phyloP scores from a whole-genome alignment of 2,329 filamentous ascomycete species.

The Ophiosphaerella narmari region DNA sequence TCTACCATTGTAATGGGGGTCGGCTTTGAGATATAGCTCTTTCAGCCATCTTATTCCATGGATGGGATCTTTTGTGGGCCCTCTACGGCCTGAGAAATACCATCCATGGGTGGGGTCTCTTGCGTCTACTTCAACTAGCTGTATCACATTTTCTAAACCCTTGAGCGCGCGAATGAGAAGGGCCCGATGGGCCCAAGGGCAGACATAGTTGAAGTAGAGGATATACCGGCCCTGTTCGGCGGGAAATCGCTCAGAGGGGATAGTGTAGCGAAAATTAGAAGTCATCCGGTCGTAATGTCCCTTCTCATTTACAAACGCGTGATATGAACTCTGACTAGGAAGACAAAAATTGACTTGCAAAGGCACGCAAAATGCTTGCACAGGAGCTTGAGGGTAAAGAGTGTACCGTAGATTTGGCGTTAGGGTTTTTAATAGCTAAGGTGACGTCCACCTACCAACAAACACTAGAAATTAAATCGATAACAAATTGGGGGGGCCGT shows the following conservation, averaged over 20 bases:
- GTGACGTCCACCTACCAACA: no score
- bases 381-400: neutral
- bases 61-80: constrained; percentile 34
- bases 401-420: constrained; percentile 12
- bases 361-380: neutral
- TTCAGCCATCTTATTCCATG: constrained; percentile 49
- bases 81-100: constrained; percentile 37
- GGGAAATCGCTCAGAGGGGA: constrained; percentile 62
- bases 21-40: constrained; percentile 73
- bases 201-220: constrained; percentile 64
- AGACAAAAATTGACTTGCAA: neutral
- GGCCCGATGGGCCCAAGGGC: constrained; percentile 65
- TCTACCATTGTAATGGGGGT: constrained; percentile 58
- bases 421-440: neutral
- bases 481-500: neutral
- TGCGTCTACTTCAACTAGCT: constrained; percentile 52
- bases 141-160: constrained; percentile 55
- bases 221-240: constrained; percentile 65
- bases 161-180: constrained; percentile 57
- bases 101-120: constrained; percentile 36
- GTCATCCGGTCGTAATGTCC: constrained; percentile 59
- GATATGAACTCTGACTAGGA: constrained; percentile 1
- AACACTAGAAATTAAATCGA: no score
- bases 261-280: constrained; percentile 60
- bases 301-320: constrained; percentile 42